Evolutionary conservation across 2,329 filamentous ascomycete genomes (phyloP), one percentile per base, ranked within the genome.

Genomic region (Cladophialophora exuberans): DNA sequence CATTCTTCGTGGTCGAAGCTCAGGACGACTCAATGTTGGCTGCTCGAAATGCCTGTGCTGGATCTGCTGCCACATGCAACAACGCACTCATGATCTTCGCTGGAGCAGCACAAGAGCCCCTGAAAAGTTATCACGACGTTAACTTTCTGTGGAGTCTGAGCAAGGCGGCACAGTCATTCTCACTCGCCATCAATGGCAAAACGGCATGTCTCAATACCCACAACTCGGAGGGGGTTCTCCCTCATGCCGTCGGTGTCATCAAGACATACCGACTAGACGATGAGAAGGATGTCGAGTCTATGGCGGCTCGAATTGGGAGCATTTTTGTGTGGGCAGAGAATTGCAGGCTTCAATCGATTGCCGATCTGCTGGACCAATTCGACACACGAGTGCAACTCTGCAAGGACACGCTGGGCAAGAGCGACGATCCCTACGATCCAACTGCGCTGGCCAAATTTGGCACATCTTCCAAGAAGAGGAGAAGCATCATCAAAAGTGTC

Each of bases 41-140:
- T 10, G 57, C 59, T 30, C 43, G 57, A 10, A 59, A 62, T 49
- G 58, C 59, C 7, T 50, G 42, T 41, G 54, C 58, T 10, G 57
- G 55, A 17, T 56, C 59, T 2, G 57, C 61, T 7, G 55, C 61
- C 22, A 61, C 57, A 10, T 65, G 61, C 54, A 63, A 62, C 46
- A 62, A 61, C 39, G 62, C 59, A n/a, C 36, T 63, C 11, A 62
- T 58, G 52, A 52, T 59, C 23, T 59, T 65, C 17, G 59, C 59
- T 3, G 59, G 39, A 4, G 62, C 59, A 4, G 53, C 54, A 3
- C 25, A 56, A 17, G 36, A 62, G 20, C 50, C 56, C 4, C 13
- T 42, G 18, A 52, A 41, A 17, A 6, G 44, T 13, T 49, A 55
- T 18, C 35, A 39, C 11, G 52, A 58, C 45, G 30, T 35, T 11